Base-by-base conservation (phyloP, 108 stramenopile species). In the Skeletonema costatum region DNA sequence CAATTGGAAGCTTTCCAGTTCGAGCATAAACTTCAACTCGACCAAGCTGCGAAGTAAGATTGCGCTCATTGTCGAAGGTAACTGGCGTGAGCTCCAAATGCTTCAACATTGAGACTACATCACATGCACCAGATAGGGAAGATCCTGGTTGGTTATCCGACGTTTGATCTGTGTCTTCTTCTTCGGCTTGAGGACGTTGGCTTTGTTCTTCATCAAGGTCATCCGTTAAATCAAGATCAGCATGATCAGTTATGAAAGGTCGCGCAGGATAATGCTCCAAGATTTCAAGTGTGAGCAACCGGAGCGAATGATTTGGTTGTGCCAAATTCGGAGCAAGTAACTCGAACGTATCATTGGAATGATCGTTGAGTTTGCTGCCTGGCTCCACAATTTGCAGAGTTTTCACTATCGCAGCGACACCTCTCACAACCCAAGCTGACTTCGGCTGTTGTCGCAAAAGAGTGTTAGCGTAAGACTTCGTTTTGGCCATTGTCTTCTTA, bases 151-250 rank as follows among this genome's bases (percentile, higher is more conserved):
- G 32, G n/a, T 30, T 39, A 71, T 74, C 41, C 6, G 21, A 29
- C 36, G 21, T 60, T 64, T n/a, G 16, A 41, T 70, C 4, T 19
- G 12, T 53, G 16, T 25, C 74, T 46, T 42, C 50, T 25, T 66
- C 12, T 48, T 12, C 31, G 35, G 58, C 31, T 53, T 32, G 64
- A 30, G 70, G 61, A 42, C 32, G 41, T 38, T 74, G 46, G 35
- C 74, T 81, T 35, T 82, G 74, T 10, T 92, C 91, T 76, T 93
- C 94, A 36, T 96, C 94, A n/a, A 95, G 81, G 67, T 96, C 94
- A 48, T 86, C 90, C 13, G 86, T 64, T 13, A 91, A 64, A 75
- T 96, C 94, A 41, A 96, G 87, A 31, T 92, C 91, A 12, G 85
- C 86, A 64, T 92, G 87, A 71, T 96, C 83, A 16, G 86, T 80